Evolutionary conservation across 768 basidiomycete genomes (phyloP).

Genomic region (Boletellus ananiceps): DNA sequence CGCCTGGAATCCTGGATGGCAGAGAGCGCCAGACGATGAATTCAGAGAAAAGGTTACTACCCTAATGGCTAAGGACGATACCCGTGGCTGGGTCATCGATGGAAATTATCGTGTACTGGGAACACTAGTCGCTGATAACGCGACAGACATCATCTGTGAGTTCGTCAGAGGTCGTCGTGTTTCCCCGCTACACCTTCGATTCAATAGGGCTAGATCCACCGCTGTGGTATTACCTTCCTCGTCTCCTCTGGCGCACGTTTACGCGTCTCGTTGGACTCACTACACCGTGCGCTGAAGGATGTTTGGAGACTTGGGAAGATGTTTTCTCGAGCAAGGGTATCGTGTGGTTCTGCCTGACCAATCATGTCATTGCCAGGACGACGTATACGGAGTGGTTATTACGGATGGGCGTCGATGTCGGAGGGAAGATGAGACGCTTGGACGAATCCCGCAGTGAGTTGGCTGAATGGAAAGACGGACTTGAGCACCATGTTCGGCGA

Average conservation of each 20-base stretch:
- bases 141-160: slow-evolving; percentile 54
- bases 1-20: slow-evolving; percentile 50
- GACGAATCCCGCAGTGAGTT: slow-evolving; percentile 49
- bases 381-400: slow-evolving; percentile 17
- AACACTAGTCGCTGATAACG: slow-evolving; percentile 31
- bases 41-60: slow-evolving; percentile 15
- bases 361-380: slow-evolving; percentile 31
- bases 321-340: slow-evolving; percentile 47
- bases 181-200: background rate
- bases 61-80: slow-evolving; percentile 26
- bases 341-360: slow-evolving; percentile 45
- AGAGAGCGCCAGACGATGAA: slow-evolving; percentile 25
- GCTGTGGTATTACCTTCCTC: slow-evolving; percentile 55
- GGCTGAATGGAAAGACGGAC: slow-evolving; percentile 33
- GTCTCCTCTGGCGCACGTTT: slow-evolving; percentile 51
- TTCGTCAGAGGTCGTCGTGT: background rate
- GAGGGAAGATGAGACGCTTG: slow-evolving; percentile 43
- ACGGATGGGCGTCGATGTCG: slow-evolving; percentile 21
- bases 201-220: slow-evolving; percentile 65
- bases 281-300: slow-evolving; percentile 46
- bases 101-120: slow-evolving; percentile 40
- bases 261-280: slow-evolving; percentile 36
- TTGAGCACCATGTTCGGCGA: slow-evolving; percentile 10
- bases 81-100: slow-evolving; percentile 50
- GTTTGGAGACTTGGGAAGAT: slow-evolving; percentile 37